These are phyloP conservation scores for Epichloe amarillans DNA, from an alignment of 2,329 filamentous ascomycete genomes.

Conservation along the genomic window DNA sequence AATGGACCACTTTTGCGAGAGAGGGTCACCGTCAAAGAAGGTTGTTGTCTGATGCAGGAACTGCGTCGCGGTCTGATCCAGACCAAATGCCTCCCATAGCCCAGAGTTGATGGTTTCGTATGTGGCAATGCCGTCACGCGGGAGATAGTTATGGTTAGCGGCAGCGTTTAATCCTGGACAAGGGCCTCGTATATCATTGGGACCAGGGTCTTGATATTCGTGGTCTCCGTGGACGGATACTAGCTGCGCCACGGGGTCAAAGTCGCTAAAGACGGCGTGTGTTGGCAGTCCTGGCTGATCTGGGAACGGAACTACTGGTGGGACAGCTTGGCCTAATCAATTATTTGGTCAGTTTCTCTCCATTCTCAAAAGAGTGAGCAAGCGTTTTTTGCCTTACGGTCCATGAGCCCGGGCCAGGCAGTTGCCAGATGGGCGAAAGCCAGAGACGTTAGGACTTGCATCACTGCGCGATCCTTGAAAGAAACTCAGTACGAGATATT, in stretches of 20 bases:
- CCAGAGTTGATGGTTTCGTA: slow-evolving; percentile 2
- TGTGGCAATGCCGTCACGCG: slow-evolving; percentile 15
- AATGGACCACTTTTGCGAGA: slow-evolving; percentile 5
- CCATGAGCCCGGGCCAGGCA: background rate
- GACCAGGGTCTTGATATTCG: background rate
- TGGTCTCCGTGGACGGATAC: slow-evolving; percentile 1
- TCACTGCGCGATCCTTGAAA: background rate
- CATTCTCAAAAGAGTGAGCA: too few relatives aligned
- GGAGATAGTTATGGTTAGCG: slow-evolving; percentile 22
- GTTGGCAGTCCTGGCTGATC: slow-evolving; percentile 1
- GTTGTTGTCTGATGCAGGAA: slow-evolving; percentile 1
- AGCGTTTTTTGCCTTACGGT: background rate
- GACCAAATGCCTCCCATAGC: background rate
- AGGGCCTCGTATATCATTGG: slow-evolving; percentile 1
- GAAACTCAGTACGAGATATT: too few relatives aligned
- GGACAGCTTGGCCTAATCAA: background rate
- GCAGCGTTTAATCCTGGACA: slow-evolving; percentile 21
- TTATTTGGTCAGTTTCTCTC: too few relatives aligned
- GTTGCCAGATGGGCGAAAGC: background rate
- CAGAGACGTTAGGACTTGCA: background rate
- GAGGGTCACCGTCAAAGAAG: slow-evolving; percentile 4
- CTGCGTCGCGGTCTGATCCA: slow-evolving; percentile 4
- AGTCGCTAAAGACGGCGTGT: background rate
- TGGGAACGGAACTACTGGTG: background rate
- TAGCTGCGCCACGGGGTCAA: background rate